These are phyloP conservation scores for Stereocaulon alpinum DNA, from an alignment of 495 filamentous ascomycete species.

Conservation along the genomic window DNA sequence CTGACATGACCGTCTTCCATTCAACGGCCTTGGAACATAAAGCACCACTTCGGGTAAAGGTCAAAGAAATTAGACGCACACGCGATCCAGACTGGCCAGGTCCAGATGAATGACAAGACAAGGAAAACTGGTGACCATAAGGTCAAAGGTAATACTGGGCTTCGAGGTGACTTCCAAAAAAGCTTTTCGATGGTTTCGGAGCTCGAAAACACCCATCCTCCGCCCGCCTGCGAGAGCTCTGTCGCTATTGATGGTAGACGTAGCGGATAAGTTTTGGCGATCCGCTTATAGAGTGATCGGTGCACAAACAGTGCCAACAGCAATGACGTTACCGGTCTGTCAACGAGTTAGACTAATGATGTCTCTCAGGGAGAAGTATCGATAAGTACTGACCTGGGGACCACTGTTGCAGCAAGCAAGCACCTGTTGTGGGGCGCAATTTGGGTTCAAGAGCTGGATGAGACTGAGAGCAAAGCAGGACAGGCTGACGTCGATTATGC, in stretches of 20 bases:
- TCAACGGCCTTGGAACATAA: not conserved
- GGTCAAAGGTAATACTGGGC: not conserved
- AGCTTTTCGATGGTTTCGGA: not conserved
- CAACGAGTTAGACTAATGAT: no score
- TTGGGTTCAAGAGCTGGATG: no score
- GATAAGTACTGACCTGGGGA: no score
- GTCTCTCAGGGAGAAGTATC: no score
- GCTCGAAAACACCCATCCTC: slow-evolving; percentile 1
- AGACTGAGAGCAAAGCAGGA: not conserved
- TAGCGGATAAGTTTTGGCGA: no score
- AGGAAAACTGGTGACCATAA: not conserved
- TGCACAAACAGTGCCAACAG: no score
- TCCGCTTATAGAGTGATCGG: no score
- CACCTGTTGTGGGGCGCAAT: no score
- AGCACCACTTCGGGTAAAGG: not conserved
- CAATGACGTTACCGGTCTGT: no score
- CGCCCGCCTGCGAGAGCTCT: not conserved
- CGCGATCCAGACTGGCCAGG: slow-evolving; percentile 7
- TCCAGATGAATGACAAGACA: not conserved
- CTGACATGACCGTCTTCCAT: not conserved
- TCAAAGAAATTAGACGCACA: not conserved
- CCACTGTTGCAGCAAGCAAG: no score
- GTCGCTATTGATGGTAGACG: no score
- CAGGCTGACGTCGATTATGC: not conserved
- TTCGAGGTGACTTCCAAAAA: not conserved